Base-by-base conservation (phyloP, 129 eudicot genomes). In the Oenanthe sinensis region DNA sequence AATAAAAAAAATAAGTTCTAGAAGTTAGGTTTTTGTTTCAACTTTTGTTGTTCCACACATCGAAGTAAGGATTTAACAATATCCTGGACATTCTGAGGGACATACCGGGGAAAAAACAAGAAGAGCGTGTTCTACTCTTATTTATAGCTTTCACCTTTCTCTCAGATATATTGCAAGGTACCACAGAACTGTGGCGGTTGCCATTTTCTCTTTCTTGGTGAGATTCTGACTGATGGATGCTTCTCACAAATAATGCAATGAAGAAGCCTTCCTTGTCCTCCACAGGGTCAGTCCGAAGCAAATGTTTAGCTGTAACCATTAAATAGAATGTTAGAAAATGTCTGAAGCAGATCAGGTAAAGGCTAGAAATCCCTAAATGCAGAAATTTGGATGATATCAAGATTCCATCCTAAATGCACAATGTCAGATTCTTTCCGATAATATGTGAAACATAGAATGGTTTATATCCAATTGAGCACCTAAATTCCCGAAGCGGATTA, bases 211-310 rank as follows among this genome's bases (percentile, higher is more conserved):
- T 48, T 19, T 50, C 11, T 20, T 20, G 24, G 33, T 4, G 76
- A 20, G 74, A 63, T 77, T 65, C 81, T 16, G 74, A 63, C 22
- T 22, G 71, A 37, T 48, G 48, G 48, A 40, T 20, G 79, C 79
- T 85, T 81, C 91, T 85, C n/a, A 89, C 88, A 70, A 92, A 96
- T 33, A 96, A 76, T 2, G 97, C 97, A 47, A 96, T 92, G 80
- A 96, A 96, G 88, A 96, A 96, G 33, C 99, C 99, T 84, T 96
- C 99, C 79, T 90, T 87, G 78, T 96, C 99, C 85, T 83, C 87
- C 33, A 77, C 83, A 0, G 92, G 91, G 63, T 96, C 92, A 6
- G 93, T 86, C 50, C 99, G 85, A 54, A 96, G 89, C 83, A 96
- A 72, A 85, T 86, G 91, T 77, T 90, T 85, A 70, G 92, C 97